phyloP scores from a whole-genome alignment of 176 grass and related monocot genomes.

The Aegilops speltoides region DNA sequence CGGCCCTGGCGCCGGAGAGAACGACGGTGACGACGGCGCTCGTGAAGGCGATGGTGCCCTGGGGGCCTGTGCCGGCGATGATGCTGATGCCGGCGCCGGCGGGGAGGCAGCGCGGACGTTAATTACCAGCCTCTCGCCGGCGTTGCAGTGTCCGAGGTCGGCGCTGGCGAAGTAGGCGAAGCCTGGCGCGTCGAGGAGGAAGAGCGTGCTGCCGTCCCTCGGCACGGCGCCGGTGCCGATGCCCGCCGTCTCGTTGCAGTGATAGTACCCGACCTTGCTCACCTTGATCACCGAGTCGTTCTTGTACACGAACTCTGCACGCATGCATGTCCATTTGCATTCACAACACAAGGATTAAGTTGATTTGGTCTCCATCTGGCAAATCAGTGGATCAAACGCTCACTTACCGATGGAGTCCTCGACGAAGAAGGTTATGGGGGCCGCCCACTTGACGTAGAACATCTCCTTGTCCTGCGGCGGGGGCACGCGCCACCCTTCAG shows the following conservation, averaged over 20 bases:
- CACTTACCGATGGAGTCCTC: constrained; percentile 49
- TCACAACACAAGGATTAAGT: background rate
- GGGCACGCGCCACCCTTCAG: constrained; percentile 65
- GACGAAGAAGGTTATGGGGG: constrained; percentile 53
- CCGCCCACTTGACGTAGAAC: constrained; percentile 62
- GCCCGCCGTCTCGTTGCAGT: constrained; percentile 63
- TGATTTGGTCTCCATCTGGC: background rate
- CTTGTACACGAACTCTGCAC: constrained; percentile 76
- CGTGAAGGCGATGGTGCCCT: background rate
- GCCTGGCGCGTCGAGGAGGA: constrained; percentile 50
- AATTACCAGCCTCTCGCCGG: constrained; percentile 65
- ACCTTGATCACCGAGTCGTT: constrained; percentile 71
- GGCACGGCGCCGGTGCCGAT: background rate
- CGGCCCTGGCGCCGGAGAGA: background rate
- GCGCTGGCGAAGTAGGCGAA: constrained; percentile 69
- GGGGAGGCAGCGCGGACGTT: constrained; percentile 19
- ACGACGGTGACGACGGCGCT: background rate
- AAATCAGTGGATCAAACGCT: background rate
- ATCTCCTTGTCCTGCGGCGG: constrained; percentile 30
- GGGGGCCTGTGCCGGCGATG: background rate
- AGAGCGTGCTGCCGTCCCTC: constrained; percentile 50
- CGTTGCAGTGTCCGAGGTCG: constrained; percentile 51
- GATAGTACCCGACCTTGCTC: constrained; percentile 69
- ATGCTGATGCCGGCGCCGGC: background rate
- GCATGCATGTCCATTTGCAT: background rate